A percentile compares a stretch with the other conserved stretches of the same genome.
These are phyloP conservation scores for Lachancea quebecensis DNA, from an alignment of 805 yeast genomes.

Conservation along the genomic window DNA sequence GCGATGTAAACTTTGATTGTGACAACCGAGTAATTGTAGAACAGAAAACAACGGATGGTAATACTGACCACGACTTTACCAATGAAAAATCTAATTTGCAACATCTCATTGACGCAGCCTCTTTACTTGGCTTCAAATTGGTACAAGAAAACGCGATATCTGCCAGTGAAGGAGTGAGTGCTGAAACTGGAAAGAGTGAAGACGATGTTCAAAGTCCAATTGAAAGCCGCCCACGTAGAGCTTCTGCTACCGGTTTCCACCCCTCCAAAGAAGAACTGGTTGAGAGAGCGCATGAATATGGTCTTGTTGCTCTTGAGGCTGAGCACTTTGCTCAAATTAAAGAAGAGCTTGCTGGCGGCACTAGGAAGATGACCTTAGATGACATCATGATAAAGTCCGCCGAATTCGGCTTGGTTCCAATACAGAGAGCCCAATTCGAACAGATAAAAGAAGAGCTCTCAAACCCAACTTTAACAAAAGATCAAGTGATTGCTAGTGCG, in stretches of 20 bases:
- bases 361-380: conserved; percentile 10
- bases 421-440: conserved; percentile 33
- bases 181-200: no score
- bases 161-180: no score
- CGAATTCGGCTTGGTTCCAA: conserved; percentile 32
- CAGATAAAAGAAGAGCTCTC: conserved; percentile 24
- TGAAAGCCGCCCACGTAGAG: neutral
- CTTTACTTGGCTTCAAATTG: no score
- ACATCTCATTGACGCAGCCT: no score
- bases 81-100: no score
- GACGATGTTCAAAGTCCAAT: no score
- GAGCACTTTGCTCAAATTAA: conserved; percentile 30
- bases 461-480: conserved; percentile 23
- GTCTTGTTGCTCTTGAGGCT: conserved; percentile 10
- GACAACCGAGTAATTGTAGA: no score
- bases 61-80: no score
- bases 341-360: conserved; percentile 17
- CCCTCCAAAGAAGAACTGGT: conserved; percentile 7
- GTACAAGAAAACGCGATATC: no score
- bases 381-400: conserved; percentile 23
- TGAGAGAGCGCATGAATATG: conserved; percentile 7
- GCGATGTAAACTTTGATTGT: no score
- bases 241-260: neutral
- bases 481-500: conserved; percentile 25
- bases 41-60: no score